phyloP scores from a whole-genome alignment of 78 protist genomes.

The Bigelowiella natans region DNA sequence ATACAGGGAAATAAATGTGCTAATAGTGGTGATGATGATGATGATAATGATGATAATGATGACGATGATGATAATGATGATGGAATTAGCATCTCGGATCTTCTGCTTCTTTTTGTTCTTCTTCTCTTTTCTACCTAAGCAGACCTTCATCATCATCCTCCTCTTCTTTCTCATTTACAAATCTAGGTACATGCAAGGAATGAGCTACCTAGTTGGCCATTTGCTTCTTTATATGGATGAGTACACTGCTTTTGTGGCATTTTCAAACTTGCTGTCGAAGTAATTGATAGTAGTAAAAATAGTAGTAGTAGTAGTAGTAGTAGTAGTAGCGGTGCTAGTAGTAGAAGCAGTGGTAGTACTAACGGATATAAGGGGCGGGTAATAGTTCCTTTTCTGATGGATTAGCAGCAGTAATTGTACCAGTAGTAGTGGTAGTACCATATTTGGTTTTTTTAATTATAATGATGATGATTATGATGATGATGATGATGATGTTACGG shows the following conservation, averaged over 20 bases:
- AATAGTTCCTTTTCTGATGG: too few species aligned
- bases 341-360: neutral
- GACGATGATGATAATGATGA: too few species aligned
- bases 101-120: too few species aligned
- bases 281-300: neutral
- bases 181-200: neutral
- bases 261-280: neutral
- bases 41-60: too few species aligned
- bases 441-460: neutral
- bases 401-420: neutral
- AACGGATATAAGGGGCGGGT: too few species aligned
- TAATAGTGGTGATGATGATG: too few species aligned
- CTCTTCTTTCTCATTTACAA: too few species aligned
- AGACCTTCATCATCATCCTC: too few species aligned
- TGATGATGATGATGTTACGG: neutral
- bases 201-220: constrained; percentile 9
- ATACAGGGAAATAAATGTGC: too few species aligned
- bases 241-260: constrained; percentile 1
- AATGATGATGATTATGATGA: neutral
- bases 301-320: neutral
- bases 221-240: constrained; percentile 10
- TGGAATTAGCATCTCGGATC: too few species aligned
- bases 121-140: too few species aligned
- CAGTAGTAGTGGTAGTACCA: neutral
- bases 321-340: neutral